Evolutionary conservation across 2,329 filamentous ascomycete genomes (phyloP).

Genomic region (Chaetothyriales sp.): DNA sequence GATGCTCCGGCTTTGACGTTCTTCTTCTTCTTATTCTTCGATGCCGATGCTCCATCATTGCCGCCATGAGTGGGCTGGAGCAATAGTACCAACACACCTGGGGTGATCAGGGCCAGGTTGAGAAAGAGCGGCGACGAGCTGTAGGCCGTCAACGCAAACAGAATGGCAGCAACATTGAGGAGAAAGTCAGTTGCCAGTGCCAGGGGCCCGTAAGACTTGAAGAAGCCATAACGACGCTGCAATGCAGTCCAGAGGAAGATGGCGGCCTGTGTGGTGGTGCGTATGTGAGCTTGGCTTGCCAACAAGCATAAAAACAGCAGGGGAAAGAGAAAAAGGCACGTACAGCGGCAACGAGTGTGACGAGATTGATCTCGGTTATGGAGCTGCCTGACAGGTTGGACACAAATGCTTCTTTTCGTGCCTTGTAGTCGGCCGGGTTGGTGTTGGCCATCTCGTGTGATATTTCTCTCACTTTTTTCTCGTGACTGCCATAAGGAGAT

Average conservation of each 20-base stretch:
- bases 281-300: not conserved
- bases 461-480: too few relatives aligned
- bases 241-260: conserved; percentile 78
- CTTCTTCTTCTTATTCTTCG: conserved; percentile 1
- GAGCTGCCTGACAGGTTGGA: conserved; percentile 75
- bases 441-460: conserved; percentile 9
- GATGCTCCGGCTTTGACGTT: not conserved
- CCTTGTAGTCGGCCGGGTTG: conserved; percentile 53
- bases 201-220: conserved; percentile 55
- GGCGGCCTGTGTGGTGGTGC: conserved; percentile 45
- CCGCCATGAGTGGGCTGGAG: conserved; percentile 6
- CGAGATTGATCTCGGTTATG: conserved; percentile 70
- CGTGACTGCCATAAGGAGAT: too few relatives aligned
- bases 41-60: conserved; percentile 13
- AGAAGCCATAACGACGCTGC: conserved; percentile 70
- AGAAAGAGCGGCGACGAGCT: conserved; percentile 59
- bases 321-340: conserved; percentile 23
- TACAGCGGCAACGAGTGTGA: conserved; percentile 76
- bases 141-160: conserved; percentile 79
- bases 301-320: not conserved
- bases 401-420: conserved; percentile 87
- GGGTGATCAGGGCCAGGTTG: conserved; percentile 56
- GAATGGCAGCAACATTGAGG: conserved; percentile 65
- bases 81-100: conserved; percentile 44
- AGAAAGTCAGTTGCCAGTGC: conserved; percentile 67